phyloP scores from a whole-genome alignment of 2,329 filamentous ascomycete species.

The Myriangium duriaei region DNA sequence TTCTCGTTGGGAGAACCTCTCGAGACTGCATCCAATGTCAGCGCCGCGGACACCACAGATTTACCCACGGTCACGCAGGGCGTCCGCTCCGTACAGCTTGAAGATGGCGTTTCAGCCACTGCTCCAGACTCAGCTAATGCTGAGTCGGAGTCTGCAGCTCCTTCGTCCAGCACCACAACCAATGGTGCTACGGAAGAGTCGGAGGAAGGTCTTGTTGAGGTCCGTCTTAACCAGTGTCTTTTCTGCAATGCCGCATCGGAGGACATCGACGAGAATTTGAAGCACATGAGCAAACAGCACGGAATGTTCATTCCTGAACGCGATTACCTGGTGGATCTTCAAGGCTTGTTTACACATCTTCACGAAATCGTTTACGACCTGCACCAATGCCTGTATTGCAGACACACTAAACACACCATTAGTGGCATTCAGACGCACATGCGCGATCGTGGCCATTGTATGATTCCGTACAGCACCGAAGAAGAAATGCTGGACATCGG shows the following conservation, averaged over 20 bases:
- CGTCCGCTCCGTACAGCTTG: conserved; percentile 52
- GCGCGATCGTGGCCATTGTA: conserved; percentile 93
- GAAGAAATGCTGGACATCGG: conserved; percentile 88
- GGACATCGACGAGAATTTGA: conserved; percentile 59
- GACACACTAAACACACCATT: conserved; percentile 65
- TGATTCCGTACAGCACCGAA: conserved; percentile 82
- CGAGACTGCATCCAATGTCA: conserved; percentile 34
- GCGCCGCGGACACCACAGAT: conserved; percentile 57
- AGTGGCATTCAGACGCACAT: conserved; percentile 89
- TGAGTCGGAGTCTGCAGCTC: conserved; percentile 9
- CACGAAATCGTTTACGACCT: conserved; percentile 67
- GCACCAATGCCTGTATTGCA: conserved; percentile 79
- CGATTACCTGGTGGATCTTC: conserved; percentile 66
- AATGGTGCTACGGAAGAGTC: conserved; percentile 12
- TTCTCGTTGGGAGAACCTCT: conserved; percentile 82
- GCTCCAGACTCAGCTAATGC: conserved; percentile 6
- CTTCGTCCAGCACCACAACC: conserved; percentile 16
- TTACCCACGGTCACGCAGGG: conserved; percentile 66
- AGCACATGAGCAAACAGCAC: conserved; percentile 86
- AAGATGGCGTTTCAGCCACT: conserved; percentile 34
- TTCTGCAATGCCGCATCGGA: conserved; percentile 87
- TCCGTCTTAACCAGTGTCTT: conserved; percentile 49
- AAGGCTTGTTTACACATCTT: conserved; percentile 68
- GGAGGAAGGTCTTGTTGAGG: conserved; percentile 24
- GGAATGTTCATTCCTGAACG: conserved; percentile 94